phyloP scores from a whole-genome alignment of 768 basidiomycete genomes.

The Lactifluus piperatus region DNA sequence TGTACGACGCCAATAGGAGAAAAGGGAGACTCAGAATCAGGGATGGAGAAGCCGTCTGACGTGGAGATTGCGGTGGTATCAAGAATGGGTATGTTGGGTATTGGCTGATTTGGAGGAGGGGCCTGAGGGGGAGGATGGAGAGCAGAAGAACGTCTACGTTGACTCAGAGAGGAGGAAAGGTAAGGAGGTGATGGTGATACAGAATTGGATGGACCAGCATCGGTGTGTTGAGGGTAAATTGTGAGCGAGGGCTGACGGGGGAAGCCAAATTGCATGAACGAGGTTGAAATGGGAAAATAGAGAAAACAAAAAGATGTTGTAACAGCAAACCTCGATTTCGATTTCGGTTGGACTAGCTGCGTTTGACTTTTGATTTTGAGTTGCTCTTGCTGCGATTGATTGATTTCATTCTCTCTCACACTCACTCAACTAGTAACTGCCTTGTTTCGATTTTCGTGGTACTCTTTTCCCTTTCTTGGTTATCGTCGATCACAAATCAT shows the following conservation, averaged over 20 bases:
- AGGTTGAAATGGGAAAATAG: not conserved
- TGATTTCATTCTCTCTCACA: too few species aligned
- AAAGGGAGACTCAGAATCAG: slow-evolving; percentile 22
- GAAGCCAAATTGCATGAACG: slow-evolving; percentile 19
- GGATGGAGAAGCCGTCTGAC: slow-evolving; percentile 14
- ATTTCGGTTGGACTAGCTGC: too few species aligned
- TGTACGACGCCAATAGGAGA: slow-evolving; percentile 20
- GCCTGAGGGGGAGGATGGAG: slow-evolving; percentile 54
- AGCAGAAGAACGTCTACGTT: slow-evolving; percentile 63
- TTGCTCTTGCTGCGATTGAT: too few species aligned
- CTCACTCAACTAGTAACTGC: too few species aligned
- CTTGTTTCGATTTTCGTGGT: not conserved
- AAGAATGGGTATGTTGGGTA: slow-evolving; percentile 51
- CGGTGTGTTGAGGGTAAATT: slow-evolving; percentile 22
- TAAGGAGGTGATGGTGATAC: slow-evolving; percentile 28
- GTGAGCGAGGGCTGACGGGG: slow-evolving; percentile 25
- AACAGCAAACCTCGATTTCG: too few species aligned
- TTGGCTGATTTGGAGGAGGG: slow-evolving; percentile 68
- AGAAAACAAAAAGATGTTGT: too few species aligned
- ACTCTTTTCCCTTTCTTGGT: slow-evolving; percentile 3
- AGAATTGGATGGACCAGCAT: slow-evolving; percentile 25
- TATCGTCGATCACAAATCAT: not conserved
- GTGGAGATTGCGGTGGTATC: slow-evolving; percentile 25
- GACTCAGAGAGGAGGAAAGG: slow-evolving; percentile 23
- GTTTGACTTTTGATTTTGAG: too few species aligned